Base-by-base conservation (phyloP, 1,284 basidiomycete species). In the Stereum hirsutum region DNA sequence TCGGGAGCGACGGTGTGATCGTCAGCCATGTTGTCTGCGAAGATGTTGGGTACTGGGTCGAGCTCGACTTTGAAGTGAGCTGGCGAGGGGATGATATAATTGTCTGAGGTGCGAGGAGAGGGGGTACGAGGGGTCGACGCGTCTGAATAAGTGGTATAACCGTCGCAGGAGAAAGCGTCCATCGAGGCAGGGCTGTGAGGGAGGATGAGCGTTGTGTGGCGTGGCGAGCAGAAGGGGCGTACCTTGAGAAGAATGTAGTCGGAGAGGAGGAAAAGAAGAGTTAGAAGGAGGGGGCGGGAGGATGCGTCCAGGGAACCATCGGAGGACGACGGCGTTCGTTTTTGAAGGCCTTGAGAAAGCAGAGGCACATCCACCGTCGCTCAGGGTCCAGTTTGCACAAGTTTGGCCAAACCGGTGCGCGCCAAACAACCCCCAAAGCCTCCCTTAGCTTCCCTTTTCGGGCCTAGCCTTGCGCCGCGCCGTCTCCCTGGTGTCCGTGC, bases 121-220 rank as follows among this genome's bases (percentile, higher is more conserved):
- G 82, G 82, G 0, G 82, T 85, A 46, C 81, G 74, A 5, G 81
- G 82, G 2, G 80, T 72, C 47, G 80, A 75, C 40, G 73, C 69
- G 64, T 78, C 73, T 40, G 74, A 74, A 65, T 75, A 77, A 52
- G 76, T 69, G 48, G 73, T 65, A 62, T 79, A 81, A 15, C 66
- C 61, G 65, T 81, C 78, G 60, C 78, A 81, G 46, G 65, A 60
- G 52, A 72, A 64, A 50, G 70, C 57, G 60, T 81, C 78, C 78
- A 83, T 82, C 49, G 52, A 44, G 42, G 27, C 42, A 19, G 11
- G 49, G 43, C 46, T 49, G 49, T 34, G 44, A 48, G 49, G 49
- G 49, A 52, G 39, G 5, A 44, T 46, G 35, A 43, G 32, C 5
- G 28, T 20, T 26, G 39, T 32, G 28, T 32, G 44, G 32, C 5